Conservation (phyloP, 1,139 yeast genomes). For the Saccharomycopsis hybrid region DNA sequence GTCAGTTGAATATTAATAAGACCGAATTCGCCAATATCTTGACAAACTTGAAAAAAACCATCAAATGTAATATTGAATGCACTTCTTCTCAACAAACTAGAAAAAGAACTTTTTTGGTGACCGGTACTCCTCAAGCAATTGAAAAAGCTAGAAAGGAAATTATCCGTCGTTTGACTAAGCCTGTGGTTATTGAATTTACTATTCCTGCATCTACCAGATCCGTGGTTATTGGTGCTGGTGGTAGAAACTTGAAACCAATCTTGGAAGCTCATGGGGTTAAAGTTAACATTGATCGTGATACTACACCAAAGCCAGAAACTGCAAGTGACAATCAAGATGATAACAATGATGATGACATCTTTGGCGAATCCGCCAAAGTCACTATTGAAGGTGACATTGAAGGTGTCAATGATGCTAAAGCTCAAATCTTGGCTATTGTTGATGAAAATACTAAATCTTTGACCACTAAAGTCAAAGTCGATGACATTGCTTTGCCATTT, state of each 20-base stretch:
- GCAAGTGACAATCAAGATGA: conserved; percentile 34
- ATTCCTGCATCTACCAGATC: conserved; percentile 80
- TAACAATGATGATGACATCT: conserved; percentile 36
- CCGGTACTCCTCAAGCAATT: conserved; percentile 69
- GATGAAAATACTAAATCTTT: conserved; percentile 63
- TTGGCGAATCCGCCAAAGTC: conserved; percentile 52
- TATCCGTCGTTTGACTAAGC: conserved; percentile 70
- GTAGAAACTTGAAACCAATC: conserved; percentile 75
- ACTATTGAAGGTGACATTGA: conserved; percentile 80
- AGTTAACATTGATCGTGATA: conserved; percentile 61
- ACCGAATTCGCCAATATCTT: conserved; percentile 63
- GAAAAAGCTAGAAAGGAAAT: conserved; percentile 70
- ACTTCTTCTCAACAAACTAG: conserved; percentile 73
- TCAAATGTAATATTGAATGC: conserved; percentile 72
- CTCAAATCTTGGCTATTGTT: conserved; percentile 65
- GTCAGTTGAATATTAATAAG: conserved; percentile 52
- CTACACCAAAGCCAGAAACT: conserved; percentile 23
- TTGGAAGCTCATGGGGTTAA: conserved; percentile 64
- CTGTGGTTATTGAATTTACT: conserved; percentile 51
- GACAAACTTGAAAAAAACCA: conserved; percentile 51
- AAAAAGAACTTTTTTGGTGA: conserved; percentile 77
- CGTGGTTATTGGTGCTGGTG: conserved; percentile 83
- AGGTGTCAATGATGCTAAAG: conserved; percentile 71
- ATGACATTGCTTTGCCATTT: conserved; percentile 46
- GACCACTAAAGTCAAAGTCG: conserved; percentile 43